Conservation (phyloP, 1,284 basidiomycete species). For the Papiliotrema fonsecae region DNA sequence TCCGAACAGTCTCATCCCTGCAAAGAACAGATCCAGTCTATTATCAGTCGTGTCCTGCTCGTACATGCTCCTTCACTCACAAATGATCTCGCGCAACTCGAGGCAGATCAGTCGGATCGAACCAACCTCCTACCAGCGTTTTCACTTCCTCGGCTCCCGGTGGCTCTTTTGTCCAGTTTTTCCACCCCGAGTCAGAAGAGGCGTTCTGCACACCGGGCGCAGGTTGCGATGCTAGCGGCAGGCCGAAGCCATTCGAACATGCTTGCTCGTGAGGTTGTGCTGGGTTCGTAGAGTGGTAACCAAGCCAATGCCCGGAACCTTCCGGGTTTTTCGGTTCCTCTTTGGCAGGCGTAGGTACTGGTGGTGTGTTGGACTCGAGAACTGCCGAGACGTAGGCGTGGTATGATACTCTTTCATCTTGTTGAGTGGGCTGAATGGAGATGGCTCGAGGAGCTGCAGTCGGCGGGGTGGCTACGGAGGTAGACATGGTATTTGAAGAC, state of each 20-base stretch:
- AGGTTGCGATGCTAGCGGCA: no score
- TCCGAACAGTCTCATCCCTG: constrained; percentile 26
- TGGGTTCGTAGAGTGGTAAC: neutral
- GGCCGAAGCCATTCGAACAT: no score
- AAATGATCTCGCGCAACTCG: constrained; percentile 38
- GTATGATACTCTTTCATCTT: neutral
- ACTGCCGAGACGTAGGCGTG: constrained; percentile 12
- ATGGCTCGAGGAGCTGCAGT: neutral
- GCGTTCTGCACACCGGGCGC: neutral
- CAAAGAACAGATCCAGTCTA: constrained; percentile 37
- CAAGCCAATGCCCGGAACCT: neutral
- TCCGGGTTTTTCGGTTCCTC: no score
- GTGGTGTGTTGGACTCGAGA: no score
- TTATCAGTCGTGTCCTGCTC: neutral
- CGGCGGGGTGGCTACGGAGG: constrained; percentile 1
- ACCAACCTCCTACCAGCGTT: constrained; percentile 38
- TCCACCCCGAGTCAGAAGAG: neutral
- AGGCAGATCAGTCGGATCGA: constrained; percentile 37
- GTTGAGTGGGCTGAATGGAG: neutral
- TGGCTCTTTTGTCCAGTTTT: neutral
- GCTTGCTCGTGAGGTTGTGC: no score
- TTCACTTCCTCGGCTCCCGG: neutral
- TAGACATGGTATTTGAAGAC: neutral
- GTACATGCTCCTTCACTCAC: constrained; percentile 14
- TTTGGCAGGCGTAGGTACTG: no score